Conservation (phyloP, 352 stramenopile genomes). For the Globisporangium okanoganense region DNA sequence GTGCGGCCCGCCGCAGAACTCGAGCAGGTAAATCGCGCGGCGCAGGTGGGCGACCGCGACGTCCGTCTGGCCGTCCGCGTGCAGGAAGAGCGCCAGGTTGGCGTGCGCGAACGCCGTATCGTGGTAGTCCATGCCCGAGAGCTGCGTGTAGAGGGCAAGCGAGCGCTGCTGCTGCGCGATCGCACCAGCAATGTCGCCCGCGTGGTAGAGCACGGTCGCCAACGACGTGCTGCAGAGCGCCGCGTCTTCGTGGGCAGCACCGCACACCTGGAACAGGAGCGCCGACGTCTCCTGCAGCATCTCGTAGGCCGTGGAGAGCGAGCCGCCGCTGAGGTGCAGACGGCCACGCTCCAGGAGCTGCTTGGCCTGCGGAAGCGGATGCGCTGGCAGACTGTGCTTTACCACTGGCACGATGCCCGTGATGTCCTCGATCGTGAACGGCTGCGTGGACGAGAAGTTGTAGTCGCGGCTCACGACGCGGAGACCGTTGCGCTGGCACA, state of each 20-base stretch:
- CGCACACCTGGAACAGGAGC: slow-evolving; percentile 93
- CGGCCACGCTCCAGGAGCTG: slow-evolving; percentile 88
- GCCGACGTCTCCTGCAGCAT: slow-evolving; percentile 88
- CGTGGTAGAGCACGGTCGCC: slow-evolving; percentile 92
- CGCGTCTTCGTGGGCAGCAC: slow-evolving; percentile 91
- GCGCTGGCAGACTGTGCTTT: slow-evolving; percentile 86
- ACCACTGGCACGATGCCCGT: slow-evolving; percentile 92
- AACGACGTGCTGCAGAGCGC: slow-evolving; percentile 90
- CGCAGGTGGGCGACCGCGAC: slow-evolving; percentile 87
- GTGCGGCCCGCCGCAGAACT: slow-evolving; percentile 89
- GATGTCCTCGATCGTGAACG: slow-evolving; percentile 90
- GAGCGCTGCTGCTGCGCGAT: slow-evolving; percentile 88
- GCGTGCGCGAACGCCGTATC: slow-evolving; percentile 90
- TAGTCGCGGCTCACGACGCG: slow-evolving; percentile 89
- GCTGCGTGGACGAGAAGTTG: slow-evolving; percentile 63
- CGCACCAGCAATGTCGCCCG: slow-evolving; percentile 83
- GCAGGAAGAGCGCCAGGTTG: slow-evolving; percentile 90
- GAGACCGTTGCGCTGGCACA: slow-evolving; percentile 93
- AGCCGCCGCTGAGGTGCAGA: slow-evolving; percentile 68
- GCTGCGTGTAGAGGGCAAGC: slow-evolving; percentile 90
- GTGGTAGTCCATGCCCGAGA: slow-evolving; percentile 91
- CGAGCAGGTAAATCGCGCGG: slow-evolving; percentile 91
- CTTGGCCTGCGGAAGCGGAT: slow-evolving; percentile 74
- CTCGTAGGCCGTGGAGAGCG: slow-evolving; percentile 79
- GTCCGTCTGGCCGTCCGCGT: slow-evolving; percentile 83